A percentile compares a stretch with the other conserved stretches of the same genome.
Conservation (phyloP, 495 filamentous ascomycete genomes). For the Monascus purpureus region DNA sequence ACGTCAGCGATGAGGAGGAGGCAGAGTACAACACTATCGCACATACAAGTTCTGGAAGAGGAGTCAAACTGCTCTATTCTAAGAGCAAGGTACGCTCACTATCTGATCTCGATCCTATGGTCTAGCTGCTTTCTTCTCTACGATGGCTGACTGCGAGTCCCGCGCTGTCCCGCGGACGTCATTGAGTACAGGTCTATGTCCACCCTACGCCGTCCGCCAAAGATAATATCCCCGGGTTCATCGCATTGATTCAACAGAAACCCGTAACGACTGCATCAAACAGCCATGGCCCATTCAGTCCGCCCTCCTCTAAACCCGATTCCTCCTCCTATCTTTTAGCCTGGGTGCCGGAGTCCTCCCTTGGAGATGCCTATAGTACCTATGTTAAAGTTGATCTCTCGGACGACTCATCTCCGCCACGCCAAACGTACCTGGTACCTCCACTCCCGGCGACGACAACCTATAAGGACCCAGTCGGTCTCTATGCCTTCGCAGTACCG, state of each 20-base stretch:
- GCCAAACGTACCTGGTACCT: constrained; percentile 81
- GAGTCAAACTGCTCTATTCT: constrained; percentile 89
- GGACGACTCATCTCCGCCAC: constrained; percentile 65
- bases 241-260: constrained; percentile 90
- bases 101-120: background rate
- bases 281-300: constrained; percentile 23
- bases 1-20: constrained; percentile 92
- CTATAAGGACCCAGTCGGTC: constrained; percentile 54
- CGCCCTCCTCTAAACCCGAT: constrained; percentile 32
- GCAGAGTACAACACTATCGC: constrained; percentile 92
- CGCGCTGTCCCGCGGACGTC: too few species aligned
- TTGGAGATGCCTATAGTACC: constrained; percentile 72
- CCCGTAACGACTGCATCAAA: constrained; percentile 12
- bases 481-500: constrained; percentile 87
- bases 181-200: constrained; percentile 70
- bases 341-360: constrained; percentile 84
- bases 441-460: constrained; percentile 67
- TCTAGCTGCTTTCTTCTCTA: background rate
- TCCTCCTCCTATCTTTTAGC: constrained; percentile 69
- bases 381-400: constrained; percentile 92
- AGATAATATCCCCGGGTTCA: constrained; percentile 94
- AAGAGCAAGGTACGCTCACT: constrained; percentile 70
- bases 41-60: constrained; percentile 60
- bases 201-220: constrained; percentile 86
- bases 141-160: constrained; percentile 2